Conservation (phyloP, 2,329 filamentous ascomycete genomes). For the Diplocarpon mali region DNA sequence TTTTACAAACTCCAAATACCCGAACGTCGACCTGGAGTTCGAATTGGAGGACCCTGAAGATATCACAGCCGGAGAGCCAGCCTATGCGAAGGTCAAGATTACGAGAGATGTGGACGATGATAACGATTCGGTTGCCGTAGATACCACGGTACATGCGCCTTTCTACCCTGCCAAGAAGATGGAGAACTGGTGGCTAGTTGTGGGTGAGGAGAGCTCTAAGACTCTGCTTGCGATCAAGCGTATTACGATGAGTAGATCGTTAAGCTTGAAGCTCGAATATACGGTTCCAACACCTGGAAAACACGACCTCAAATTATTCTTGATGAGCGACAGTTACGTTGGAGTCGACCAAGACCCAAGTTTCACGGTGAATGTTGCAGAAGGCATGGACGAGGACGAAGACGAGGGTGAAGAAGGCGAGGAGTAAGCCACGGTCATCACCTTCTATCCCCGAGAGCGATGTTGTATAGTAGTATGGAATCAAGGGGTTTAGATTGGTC, state of each 20-base stretch:
- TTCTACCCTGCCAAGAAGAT: slow-evolving; percentile 89
- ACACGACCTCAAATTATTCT: slow-evolving; percentile 78
- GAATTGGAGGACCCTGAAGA: slow-evolving; percentile 71
- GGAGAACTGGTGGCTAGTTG: slow-evolving; percentile 98
- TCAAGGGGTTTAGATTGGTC: slow-evolving; percentile 20
- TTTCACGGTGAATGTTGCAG: slow-evolving; percentile 75
- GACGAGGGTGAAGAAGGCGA: slow-evolving; percentile 66
- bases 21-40: slow-evolving; percentile 86
- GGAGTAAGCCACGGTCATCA: slow-evolving; percentile 17
- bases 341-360: slow-evolving; percentile 92
- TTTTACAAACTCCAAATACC: slow-evolving; percentile 95
- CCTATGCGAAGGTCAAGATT: slow-evolving; percentile 75
- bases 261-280: slow-evolving; percentile 77
- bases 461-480: slow-evolving; percentile 27
- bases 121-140: slow-evolving; percentile 56
- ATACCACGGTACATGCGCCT: slow-evolving; percentile 81
- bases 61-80: slow-evolving; percentile 68
- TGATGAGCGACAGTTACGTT: slow-evolving; percentile 96
- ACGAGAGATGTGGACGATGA: slow-evolving; percentile 69
- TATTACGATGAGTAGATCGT: slow-evolving; percentile 69
- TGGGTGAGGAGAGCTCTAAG: slow-evolving; percentile 84
- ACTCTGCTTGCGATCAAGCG: slow-evolving; percentile 87
- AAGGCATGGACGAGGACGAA: slow-evolving; percentile 91
- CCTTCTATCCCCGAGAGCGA: slow-evolving; percentile 10
- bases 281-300: slow-evolving; percentile 75